These are phyloP conservation scores for Aspergillus tanneri DNA, from an alignment of 2,329 filamentous ascomycete species.

Conservation along the genomic window DNA sequence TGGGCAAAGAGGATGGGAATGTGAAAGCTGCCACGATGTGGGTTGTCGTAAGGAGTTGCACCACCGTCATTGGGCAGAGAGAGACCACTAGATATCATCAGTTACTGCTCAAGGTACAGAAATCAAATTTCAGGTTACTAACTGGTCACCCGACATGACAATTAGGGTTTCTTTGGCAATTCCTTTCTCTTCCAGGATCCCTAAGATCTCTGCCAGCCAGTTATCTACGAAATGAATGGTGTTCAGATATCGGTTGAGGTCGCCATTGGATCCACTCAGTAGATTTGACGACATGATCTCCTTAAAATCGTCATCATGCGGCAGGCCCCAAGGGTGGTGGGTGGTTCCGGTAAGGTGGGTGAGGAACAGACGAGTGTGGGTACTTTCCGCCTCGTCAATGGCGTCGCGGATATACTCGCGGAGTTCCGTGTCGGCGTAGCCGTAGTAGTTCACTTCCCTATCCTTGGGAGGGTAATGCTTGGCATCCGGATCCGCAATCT, in stretches of 20 bases:
- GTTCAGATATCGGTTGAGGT: constrained; percentile 33
- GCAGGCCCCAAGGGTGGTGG: constrained; percentile 35
- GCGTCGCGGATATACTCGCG: constrained; percentile 35
- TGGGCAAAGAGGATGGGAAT: constrained; percentile 36
- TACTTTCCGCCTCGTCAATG: constrained; percentile 31
- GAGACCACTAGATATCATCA: constrained; percentile 24
- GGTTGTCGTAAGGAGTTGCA: constrained; percentile 35
- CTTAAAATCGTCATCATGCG: constrained; percentile 26
- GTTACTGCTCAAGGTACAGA: neutral
- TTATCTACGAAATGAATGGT: constrained; percentile 33
- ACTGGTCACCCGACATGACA: constrained; percentile 37
- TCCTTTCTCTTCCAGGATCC: constrained; percentile 31
- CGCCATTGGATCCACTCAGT: constrained; percentile 19
- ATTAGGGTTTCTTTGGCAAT: constrained; percentile 35
- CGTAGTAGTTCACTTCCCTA: constrained; percentile 35
- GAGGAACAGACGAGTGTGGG: constrained; percentile 34
- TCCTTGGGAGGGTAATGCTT: constrained; percentile 29
- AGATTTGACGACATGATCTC: constrained; percentile 23
- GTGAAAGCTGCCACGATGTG: constrained; percentile 35
- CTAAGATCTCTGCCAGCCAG: constrained; percentile 34
- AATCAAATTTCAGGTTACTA: constrained; percentile 7
- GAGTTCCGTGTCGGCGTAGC: constrained; percentile 33
- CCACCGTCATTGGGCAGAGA: constrained; percentile 39
- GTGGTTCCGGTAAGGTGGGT: constrained; percentile 36
- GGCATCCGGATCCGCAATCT: constrained; percentile 22